Percentiles rank a stretch among this genome's conserved stretches.
phyloP scores from a whole-genome alignment of 1,139 yeast species.

The Saccharomyces pastorianus region DNA sequence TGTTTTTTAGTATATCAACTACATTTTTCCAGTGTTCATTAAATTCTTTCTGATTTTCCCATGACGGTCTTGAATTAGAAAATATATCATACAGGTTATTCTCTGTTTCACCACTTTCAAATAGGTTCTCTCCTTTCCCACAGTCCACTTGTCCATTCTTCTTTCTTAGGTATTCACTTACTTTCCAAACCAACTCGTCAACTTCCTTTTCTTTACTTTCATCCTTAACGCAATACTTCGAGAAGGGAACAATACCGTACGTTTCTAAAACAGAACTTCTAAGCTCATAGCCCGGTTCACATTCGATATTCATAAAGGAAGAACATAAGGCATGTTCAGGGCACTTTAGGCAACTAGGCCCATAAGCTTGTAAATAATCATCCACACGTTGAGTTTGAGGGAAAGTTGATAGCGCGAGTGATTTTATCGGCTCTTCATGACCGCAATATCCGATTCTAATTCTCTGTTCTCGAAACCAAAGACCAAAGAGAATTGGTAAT shows the following conservation, averaged over 20 bases:
- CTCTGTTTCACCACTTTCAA: conserved; percentile 42
- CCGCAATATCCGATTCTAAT: conserved; percentile 59
- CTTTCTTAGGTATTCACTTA: conserved; percentile 51
- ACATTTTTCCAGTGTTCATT: conserved; percentile 47
- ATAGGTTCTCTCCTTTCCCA: conserved; percentile 39
- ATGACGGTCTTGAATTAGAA: conserved; percentile 41
- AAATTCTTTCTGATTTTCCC: conserved; percentile 43
- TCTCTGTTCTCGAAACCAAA: conserved; percentile 56
- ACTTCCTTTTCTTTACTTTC: conserved; percentile 58
- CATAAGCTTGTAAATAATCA: conserved; percentile 11
- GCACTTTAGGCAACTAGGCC: conserved; percentile 64
- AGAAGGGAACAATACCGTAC: conserved; percentile 46
- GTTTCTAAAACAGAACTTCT: conserved; percentile 27
- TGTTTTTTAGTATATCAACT: conserved; percentile 49
- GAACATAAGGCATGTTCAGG: conserved; percentile 71
- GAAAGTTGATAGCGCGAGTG: not conserved
- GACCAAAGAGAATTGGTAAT: conserved; percentile 28
- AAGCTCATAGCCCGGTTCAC: conserved; percentile 53
- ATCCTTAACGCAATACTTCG: conserved; percentile 62
- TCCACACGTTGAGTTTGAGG: not conserved
- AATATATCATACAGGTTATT: conserved; percentile 48
- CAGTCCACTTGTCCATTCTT: conserved; percentile 57
- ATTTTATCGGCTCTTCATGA: conserved; percentile 27
- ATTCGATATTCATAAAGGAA: conserved; percentile 45
- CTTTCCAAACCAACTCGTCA: conserved; percentile 51